Percentiles rank a stretch among this genome's conserved stretches.
Conservation (phyloP, 225 moss, liverwort and hornwort genomes). For the Physcomitrium patens region DNA sequence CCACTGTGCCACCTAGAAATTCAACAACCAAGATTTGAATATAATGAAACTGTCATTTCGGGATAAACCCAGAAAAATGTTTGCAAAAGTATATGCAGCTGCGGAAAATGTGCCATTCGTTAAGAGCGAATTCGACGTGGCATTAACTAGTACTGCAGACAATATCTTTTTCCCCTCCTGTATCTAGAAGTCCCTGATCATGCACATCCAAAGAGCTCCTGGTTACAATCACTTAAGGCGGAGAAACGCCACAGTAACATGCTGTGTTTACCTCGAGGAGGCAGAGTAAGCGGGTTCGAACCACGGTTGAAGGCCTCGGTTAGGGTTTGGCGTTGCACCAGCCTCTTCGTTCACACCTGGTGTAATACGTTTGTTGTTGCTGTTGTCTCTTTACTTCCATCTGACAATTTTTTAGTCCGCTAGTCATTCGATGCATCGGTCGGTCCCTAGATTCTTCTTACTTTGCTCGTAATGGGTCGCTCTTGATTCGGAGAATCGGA, state of each 20-base stretch:
- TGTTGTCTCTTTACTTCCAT: not conserved
- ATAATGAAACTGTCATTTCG: no score
- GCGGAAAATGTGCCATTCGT: no score
- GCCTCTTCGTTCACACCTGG: not conserved
- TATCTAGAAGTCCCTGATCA: no score
- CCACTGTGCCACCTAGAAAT: no score
- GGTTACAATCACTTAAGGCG: not conserved
- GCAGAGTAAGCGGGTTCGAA: not conserved
- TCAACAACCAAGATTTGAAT: no score
- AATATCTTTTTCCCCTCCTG: no score
- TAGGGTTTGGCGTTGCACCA: not conserved
- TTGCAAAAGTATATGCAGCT: no score
- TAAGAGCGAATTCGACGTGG: no score
- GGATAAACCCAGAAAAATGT: no score
- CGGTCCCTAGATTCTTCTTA: not conserved
- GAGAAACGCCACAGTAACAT: no score
- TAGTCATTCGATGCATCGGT: not conserved
- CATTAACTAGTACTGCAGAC: no score
- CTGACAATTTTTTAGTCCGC: not conserved
- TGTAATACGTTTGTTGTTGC: not conserved
- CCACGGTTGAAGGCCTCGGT: not conserved
- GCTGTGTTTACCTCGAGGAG: not conserved
- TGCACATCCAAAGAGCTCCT: no score
- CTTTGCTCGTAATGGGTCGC: not conserved
- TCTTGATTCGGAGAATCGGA: not conserved